These are phyloP conservation scores for Mollisiaceae sp. DNA, from an alignment of 2,329 filamentous ascomycete genomes.

Conservation along the genomic window DNA sequence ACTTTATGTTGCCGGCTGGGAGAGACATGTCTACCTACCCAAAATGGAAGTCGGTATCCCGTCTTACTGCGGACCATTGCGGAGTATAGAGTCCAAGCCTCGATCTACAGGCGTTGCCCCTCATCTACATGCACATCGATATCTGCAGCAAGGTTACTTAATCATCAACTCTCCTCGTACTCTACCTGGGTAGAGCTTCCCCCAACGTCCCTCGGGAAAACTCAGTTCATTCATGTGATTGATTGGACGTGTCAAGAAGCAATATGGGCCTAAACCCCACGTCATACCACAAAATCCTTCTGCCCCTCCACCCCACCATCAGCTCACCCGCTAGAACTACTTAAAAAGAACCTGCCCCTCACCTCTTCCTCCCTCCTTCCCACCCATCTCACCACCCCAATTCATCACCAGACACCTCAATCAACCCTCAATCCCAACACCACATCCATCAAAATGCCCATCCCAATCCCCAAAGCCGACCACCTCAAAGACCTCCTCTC, in stretches of 20 bases:
- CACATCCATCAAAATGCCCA: slow-evolving; percentile 54
- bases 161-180: slow-evolving; percentile 3
- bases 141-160: slow-evolving; percentile 11
- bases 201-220: not conserved
- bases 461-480: slow-evolving; percentile 60
- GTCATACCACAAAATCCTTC: slow-evolving; percentile 15
- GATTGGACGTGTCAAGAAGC: not conserved
- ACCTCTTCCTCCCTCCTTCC: not conserved
- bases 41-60: not conserved
- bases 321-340: slow-evolving; percentile 25
- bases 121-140: not conserved
- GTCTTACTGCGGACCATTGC: not conserved
- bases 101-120: not conserved
- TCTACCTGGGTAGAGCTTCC: no score
- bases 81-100: not conserved
- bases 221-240: not conserved
- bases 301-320: slow-evolving; percentile 30
- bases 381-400: not conserved
- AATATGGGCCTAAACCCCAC: not conserved
- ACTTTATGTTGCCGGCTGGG: not conserved
- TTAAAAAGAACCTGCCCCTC: not conserved
- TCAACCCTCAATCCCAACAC: not conserved
- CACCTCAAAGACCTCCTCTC: slow-evolving; percentile 66
- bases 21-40: not conserved
- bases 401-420: not conserved